Percentiles rank a stretch among this genome's conserved stretches.
These are phyloP conservation scores for Starmerella bombi DNA, from an alignment of 805 yeast genomes.

Conservation along the genomic window DNA sequence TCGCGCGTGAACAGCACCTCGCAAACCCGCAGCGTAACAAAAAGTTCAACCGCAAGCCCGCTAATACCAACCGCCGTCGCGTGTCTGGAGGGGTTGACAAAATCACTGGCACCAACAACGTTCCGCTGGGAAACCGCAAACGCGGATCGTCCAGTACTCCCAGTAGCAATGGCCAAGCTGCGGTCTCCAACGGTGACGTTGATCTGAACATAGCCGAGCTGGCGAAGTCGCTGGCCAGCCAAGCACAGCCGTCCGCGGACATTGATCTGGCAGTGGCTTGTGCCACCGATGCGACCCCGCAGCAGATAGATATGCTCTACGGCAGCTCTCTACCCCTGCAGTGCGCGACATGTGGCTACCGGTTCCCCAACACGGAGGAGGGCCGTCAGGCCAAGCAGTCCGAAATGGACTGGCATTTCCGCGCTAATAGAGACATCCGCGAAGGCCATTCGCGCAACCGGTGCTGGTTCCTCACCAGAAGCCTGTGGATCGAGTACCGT, in stretches of 20 bases:
- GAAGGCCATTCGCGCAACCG: slow-evolving; percentile 49
- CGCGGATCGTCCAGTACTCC: neutral
- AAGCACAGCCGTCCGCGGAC: neutral
- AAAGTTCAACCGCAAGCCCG: neutral
- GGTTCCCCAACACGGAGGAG: slow-evolving; percentile 51
- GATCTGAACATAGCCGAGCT: neutral
- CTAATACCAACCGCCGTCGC: neutral
- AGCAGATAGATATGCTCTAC: slow-evolving; percentile 29
- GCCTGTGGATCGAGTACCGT: slow-evolving; percentile 59
- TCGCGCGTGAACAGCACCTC: slow-evolving; percentile 6
- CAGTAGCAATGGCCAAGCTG: neutral
- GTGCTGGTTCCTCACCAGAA: slow-evolving; percentile 65
- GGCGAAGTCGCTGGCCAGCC: neutral
- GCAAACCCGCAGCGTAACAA: neutral
- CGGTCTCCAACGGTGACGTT: too few relatives aligned
- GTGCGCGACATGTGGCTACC: slow-evolving; percentile 80
- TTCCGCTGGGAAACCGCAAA: slow-evolving; percentile 16
- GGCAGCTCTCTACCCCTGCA: slow-evolving; percentile 58
- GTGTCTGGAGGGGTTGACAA: slow-evolving; percentile 8
- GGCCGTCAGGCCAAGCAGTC: slow-evolving; percentile 43
- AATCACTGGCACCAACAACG: slow-evolving; percentile 14
- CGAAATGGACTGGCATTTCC: slow-evolving; percentile 93
- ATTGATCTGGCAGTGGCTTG: slow-evolving; percentile 27
- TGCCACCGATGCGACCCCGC: slow-evolving; percentile 25
- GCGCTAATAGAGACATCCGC: slow-evolving; percentile 67